Conservation (phyloP, 768 basidiomycete genomes). For the Pleurotus cornucopiae region DNA sequence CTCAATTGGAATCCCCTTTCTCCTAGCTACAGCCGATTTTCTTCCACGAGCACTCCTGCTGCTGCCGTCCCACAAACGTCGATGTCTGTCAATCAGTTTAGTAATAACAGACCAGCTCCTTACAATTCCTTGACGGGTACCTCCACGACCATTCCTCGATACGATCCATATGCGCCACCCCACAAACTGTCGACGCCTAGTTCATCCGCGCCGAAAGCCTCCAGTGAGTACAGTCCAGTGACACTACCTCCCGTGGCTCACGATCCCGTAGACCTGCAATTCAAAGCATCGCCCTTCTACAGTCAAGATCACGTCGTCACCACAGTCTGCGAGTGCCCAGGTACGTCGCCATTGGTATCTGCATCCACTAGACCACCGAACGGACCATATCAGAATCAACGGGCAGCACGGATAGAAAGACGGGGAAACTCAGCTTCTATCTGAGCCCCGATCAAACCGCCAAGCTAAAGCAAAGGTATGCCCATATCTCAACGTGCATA, state of each 20-base stretch:
- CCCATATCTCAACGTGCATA: constrained; percentile 11
- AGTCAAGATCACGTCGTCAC: constrained; percentile 64
- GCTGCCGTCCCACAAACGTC: constrained; percentile 7
- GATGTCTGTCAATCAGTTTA: constrained; percentile 3
- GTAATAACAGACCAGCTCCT: constrained; percentile 23
- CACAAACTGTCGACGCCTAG: constrained; percentile 34
- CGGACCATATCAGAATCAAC: constrained; percentile 54
- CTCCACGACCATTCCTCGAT: constrained; percentile 38
- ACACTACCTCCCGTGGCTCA: constrained; percentile 16
- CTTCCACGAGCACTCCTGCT: neutral
- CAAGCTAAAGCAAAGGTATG: constrained; percentile 59
- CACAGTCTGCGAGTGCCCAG: constrained; percentile 70
- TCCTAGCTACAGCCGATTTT: constrained; percentile 1
- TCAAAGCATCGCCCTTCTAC: constrained; percentile 81
- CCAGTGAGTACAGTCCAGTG: constrained; percentile 21
- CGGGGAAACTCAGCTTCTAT: constrained; percentile 56
- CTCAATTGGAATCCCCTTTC: neutral
- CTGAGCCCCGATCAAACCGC: constrained; percentile 59
- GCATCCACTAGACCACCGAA: too few relatives aligned
- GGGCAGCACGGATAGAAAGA: constrained; percentile 73
- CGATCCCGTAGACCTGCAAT: constrained; percentile 53
- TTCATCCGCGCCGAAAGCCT: constrained; percentile 22
- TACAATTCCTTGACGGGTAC: constrained; percentile 24
- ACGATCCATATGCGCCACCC: constrained; percentile 66
- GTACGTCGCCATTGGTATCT: constrained; percentile 29